These are phyloP conservation scores for Fraxinus sp. DNA, from an alignment of 305 asterid species.

Conservation along the genomic window DNA sequence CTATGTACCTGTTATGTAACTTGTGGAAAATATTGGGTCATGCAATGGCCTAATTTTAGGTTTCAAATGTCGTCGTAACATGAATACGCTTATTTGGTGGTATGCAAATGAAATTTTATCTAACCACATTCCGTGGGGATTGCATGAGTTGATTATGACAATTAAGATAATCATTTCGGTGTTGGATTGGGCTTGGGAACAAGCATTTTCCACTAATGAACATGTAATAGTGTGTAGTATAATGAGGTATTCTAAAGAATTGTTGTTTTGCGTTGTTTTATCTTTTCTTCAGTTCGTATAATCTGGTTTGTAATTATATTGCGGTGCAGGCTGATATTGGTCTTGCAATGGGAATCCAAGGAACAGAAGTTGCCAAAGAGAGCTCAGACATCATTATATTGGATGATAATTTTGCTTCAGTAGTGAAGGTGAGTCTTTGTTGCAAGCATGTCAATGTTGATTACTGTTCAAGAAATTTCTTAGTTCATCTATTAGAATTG, in stretches of 20 bases:
- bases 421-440: not conserved
- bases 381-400: conserved; percentile 13
- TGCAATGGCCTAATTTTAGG: not conserved
- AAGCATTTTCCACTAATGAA: not conserved
- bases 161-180: not conserved
- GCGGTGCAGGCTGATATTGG: conserved; percentile 41
- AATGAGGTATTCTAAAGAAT: not conserved
- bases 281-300: conserved; percentile 17
- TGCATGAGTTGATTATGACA: not conserved
- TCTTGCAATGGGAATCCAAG: conserved; percentile 19
- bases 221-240: not conserved
- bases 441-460: not conserved
- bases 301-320: conserved; percentile 20
- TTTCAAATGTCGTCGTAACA: not conserved
- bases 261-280: conserved; percentile 6
- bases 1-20: not conserved
- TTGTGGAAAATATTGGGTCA: not conserved
- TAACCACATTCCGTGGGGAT: not conserved
- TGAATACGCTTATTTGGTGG: not conserved
- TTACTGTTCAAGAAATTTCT: not conserved
- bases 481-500: not conserved
- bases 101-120: not conserved
- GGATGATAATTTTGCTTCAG: conserved; percentile 7
- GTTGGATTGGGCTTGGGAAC: not conserved
- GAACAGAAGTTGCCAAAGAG: conserved; percentile 23